Evolutionary conservation across 805 yeast species (phyloP), one percentile per base, ranked within the genome.

Genomic region (Candida mattraensis): DNA sequence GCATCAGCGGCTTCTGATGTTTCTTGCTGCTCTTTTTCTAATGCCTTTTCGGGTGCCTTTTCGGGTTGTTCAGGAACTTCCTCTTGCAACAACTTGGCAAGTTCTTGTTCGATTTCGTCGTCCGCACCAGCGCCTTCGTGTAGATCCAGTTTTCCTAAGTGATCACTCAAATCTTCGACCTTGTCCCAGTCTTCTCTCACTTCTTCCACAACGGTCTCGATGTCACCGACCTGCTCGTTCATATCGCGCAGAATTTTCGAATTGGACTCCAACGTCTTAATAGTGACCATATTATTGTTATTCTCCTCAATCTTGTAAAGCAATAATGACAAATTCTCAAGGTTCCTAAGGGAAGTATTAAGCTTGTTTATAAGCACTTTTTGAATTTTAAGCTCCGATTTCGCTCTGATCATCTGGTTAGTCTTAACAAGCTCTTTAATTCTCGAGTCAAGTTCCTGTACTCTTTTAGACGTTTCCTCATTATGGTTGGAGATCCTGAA

Each of bases 231-330:
- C 31, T 51, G 42, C 1, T 29, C 36, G 32, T 61, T 59, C 29
- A 61, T 35, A 2, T 44, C 35, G 29, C 50, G 49, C 23, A 61
- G 35, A 0, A 54, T 30, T 12, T 41, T 40, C 2, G 57, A 35
- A 34, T 57, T 58, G 7, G 51, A 30, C 30, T 56, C 53, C 21
- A 58, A 42, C 5, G 56, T 43, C 15, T 42, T 46, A 9, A 48
- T 33, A 8, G 50, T 45, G 20, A 51, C 18, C 10, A 44, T 6
- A 34, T 53, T 56, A 33, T 42, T 49, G 18, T 50, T 48, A 9
- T 62, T 54, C 26, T 54, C 59, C 23, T 57, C 56, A 14, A 61
- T 44, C 24, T 50, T 53, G 22, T 47, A 24, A 24, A 51, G 40
- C 18, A 60, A 25, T 1, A 44, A 17, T 6, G 43, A 33, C 30